Base-by-base conservation (phyloP, 768 basidiomycete genomes). In the Thelephora ganbajun region DNA sequence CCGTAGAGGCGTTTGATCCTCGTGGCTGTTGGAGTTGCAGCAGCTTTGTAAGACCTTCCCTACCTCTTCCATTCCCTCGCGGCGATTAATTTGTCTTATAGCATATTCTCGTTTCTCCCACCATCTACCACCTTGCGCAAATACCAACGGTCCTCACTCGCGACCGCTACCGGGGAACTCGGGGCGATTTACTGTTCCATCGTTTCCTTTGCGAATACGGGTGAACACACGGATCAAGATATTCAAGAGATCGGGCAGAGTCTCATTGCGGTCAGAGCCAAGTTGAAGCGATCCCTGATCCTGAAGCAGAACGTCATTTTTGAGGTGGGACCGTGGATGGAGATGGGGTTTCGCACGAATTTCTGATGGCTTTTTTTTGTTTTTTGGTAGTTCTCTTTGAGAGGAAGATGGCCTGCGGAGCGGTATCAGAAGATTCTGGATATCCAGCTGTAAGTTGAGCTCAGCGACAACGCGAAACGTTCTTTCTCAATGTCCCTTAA, bases 341-440 rank as follows among this genome's bases (percentile, higher is more conserved):
- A 3, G 20, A 18, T 11, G 13, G 23, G 16, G 22, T 13, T 47
- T 50, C 34, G 7, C 45, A 52, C 16, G 9, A 44, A 5, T 22
- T 46, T 49, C 48, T 34, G 9, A 26, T 13, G 0, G 3, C 18
- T 43, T 37, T 1, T 50, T 7, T 14, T 11, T n/a, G n/a, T n/a
- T n/a, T 20, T 11, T 13, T 33, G 37, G 48, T 56, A 90, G 80
- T 77, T 87, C 58, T 88, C 86, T 0, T 61, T 91, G 19, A 63
- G 77, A 45, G 89, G 88, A 0, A 66, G 70, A 53, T 91, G 86
- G 89, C 89, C 89, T 1, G 73, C 75, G n/a, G 65, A 83, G 48
- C 65, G 89, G 50, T 90, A 90, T 58, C 76, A 81, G 34, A 75
- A 66, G 33, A 72, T 86, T 30, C 61, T 80, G 52, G 76, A 84